A percentile compares a stretch with the other conserved stretches of the same genome.
These are phyloP conservation scores for Penicillium polonicum DNA, from an alignment of 2,329 filamentous ascomycete genomes.

Conservation along the genomic window DNA sequence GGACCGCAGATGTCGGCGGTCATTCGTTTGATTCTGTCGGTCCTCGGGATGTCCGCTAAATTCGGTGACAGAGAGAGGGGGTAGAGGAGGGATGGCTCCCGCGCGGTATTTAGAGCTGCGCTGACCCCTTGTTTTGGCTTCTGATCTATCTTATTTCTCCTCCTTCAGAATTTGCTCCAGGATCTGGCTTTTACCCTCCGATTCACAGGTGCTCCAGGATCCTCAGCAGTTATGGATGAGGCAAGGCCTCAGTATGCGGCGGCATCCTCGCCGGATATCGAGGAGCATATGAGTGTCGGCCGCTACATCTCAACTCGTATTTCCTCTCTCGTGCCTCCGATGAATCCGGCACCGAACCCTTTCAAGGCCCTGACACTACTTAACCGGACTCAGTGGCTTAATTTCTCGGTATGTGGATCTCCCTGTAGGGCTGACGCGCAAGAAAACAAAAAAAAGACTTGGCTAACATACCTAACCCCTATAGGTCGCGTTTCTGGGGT, in stretches of 20 bases:
- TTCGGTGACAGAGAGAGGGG: background rate
- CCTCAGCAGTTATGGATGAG: conserved; percentile 14
- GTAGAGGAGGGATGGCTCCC: background rate
- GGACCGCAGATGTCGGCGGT: background rate
- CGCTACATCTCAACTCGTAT: conserved; percentile 56
- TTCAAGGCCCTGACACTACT: conserved; percentile 52
- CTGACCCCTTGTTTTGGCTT: background rate
- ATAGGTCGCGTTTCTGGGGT: conserved; percentile 47
- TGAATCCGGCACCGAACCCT: conserved; percentile 55
- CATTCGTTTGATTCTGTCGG: background rate
- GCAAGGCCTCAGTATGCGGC: conserved; percentile 2
- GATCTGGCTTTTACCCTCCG: background rate
- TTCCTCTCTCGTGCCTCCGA: conserved; percentile 56
- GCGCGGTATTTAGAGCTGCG: background rate
- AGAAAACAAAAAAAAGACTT: background rate
- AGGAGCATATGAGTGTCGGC: conserved; percentile 33
- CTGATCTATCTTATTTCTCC: background rate
- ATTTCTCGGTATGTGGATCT: conserved; percentile 46
- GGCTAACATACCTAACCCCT: conserved; percentile 8
- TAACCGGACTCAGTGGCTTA: conserved; percentile 59
- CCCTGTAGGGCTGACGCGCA: background rate
- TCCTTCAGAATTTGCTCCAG: background rate
- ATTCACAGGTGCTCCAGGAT: background rate
- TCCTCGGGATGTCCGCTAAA: background rate
- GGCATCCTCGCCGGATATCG: conserved; percentile 20